A percentile compares a stretch with the other conserved stretches of the same genome.
Conservation (phyloP, 2,329 filamentous ascomycete species). For the Nothophaeocryptopus gaeumannii region DNA sequence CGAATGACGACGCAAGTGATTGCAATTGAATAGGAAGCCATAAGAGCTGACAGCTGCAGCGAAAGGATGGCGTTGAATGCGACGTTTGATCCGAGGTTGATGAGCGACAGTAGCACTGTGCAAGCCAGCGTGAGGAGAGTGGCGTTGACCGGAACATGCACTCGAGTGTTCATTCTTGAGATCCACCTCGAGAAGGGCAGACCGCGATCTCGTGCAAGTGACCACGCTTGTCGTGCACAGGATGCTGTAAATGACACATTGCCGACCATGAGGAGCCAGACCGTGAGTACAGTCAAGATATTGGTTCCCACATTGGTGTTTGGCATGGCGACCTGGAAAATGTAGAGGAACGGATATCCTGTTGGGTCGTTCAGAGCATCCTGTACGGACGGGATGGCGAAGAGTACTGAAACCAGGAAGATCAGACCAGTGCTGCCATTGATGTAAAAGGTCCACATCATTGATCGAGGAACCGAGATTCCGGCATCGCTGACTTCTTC, state of each 20-base stretch:
- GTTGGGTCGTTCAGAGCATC: conserved; percentile 22
- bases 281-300: conserved; percentile 17
- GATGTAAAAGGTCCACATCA: conserved; percentile 28
- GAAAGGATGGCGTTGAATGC: conserved; percentile 24
- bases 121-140: conserved; percentile 17
- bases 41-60: conserved; percentile 19
- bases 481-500: conserved; percentile 26
- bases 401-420: conserved; percentile 20
- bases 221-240: conserved; percentile 23
- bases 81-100: conserved; percentile 22
- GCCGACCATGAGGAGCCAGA: conserved; percentile 19
- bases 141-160: conserved; percentile 21
- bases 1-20: conserved; percentile 24
- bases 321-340: conserved; percentile 20
- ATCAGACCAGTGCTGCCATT: conserved; percentile 20
- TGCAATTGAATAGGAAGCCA: conserved; percentile 24
- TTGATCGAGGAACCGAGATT: conserved; percentile 30
- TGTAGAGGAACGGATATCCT: conserved; percentile 22
- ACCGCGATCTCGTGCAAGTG: conserved; percentile 19
- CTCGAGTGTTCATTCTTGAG: conserved; percentile 18
- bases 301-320: conserved; percentile 18
- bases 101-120: conserved; percentile 19
- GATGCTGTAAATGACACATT: conserved; percentile 22
- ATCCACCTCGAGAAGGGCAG: conserved; percentile 20
- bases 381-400: conserved; percentile 21